Conservation (phyloP, 768 basidiomycete species). For the Boletus rubropictus region DNA sequence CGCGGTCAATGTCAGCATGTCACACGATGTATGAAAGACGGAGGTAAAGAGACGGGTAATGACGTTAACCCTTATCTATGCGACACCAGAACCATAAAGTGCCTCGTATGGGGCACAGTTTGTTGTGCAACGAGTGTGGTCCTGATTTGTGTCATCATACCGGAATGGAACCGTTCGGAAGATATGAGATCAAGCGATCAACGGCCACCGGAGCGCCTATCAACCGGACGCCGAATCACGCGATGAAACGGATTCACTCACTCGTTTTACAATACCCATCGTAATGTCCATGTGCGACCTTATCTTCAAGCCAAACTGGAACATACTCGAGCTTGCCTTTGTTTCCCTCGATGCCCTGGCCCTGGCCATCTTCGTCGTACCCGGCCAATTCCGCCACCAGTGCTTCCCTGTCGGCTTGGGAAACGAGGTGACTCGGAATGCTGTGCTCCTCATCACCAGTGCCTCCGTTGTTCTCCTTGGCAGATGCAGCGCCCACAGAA, state of each 20-base stretch:
- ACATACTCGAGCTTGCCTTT: constrained; percentile 63
- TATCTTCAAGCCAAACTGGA: constrained; percentile 88
- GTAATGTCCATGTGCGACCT: constrained; percentile 89
- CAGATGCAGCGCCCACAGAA: constrained; percentile 28
- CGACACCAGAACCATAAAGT: not conserved
- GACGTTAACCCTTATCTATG: constrained; percentile 1
- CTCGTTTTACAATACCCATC: constrained; percentile 98
- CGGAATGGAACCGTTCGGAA: not conserved
- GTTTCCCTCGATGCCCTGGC: constrained; percentile 44
- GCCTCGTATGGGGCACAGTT: not conserved
- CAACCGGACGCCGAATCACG: constrained; percentile 1
- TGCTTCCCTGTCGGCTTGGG: constrained; percentile 55
- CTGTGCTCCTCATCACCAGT: constrained; percentile 25
- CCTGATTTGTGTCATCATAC: no score
- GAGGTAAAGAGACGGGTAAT: not conserved
- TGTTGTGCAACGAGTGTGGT: not conserved
- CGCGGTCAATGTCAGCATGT: constrained; percentile 6
- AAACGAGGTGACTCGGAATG: constrained; percentile 48
- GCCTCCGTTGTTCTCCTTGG: constrained; percentile 18
- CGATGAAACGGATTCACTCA: constrained; percentile 37
- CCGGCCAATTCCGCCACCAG: constrained; percentile 59
- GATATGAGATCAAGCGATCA: constrained; percentile 8
- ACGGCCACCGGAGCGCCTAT: not conserved
- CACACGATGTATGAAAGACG: not conserved
- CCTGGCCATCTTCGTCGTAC: constrained; percentile 38